Percentiles rank a stretch among this genome's conserved stretches.
Evolutionary conservation across 2,329 filamentous ascomycete species (phyloP).

Genomic region (Pochonia chlamydosporia): DNA sequence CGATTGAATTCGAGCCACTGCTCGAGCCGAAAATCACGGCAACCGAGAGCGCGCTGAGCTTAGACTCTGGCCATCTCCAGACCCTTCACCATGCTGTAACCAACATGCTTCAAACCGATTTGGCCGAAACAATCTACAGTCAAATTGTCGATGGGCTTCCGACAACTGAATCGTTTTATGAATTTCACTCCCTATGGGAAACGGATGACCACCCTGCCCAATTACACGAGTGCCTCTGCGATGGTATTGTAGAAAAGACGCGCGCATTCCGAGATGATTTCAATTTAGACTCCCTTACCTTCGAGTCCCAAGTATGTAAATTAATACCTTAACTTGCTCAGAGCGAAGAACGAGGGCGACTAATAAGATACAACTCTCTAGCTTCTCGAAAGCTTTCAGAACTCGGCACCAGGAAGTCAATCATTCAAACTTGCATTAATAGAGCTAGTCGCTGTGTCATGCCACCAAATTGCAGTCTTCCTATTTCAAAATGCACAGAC

Average conservation of each 20-base stretch:
- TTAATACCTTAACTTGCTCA: too few species aligned
- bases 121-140: neutral
- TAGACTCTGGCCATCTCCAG: neutral
- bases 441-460: neutral
- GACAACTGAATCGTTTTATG: neutral
- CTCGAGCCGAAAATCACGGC: neutral
- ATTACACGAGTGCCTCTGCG: neutral
- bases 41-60: neutral
- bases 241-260: neutral
- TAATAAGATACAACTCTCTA: neutral
- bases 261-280: neutral
- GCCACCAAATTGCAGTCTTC: neutral
- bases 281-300: too few species aligned
- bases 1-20: neutral
- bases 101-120: neutral
- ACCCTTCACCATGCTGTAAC: neutral
- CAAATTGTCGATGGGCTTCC: neutral
- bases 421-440: neutral
- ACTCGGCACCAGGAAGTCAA: neutral
- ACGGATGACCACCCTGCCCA: neutral
- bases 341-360: too few species aligned
- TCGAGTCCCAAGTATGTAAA: too few species aligned
- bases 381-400: neutral
- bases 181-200: neutral
- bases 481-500: neutral